These are phyloP conservation scores for Lasiosphaeriaceae sp. DNA, from an alignment of 495 filamentous ascomycete species.

Conservation along the genomic window DNA sequence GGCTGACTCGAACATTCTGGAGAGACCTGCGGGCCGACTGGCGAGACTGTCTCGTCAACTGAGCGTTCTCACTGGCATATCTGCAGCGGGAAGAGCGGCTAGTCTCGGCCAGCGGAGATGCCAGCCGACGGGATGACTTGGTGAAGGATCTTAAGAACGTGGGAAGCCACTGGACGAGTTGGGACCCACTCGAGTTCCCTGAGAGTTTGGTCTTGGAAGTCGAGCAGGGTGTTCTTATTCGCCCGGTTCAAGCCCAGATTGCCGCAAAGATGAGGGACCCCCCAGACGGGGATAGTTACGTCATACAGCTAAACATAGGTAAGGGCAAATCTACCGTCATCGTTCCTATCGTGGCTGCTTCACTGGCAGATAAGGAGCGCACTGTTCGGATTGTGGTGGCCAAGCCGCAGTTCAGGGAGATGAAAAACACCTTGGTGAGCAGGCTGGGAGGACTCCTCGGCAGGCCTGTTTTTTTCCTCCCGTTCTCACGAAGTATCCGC, in stretches of 20 bases:
- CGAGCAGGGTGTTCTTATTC: conserved; percentile 60
- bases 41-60: too few relatives aligned
- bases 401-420: conserved; percentile 60
- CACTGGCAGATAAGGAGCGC: conserved; percentile 49
- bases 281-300: conserved; percentile 38
- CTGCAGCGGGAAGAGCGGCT: too few relatives aligned
- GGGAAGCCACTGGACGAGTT: conserved; percentile 43
- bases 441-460: conserved; percentile 59
- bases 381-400: conserved; percentile 59
- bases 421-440: conserved; percentile 54
- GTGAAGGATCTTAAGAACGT: conserved; percentile 47
- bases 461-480: conserved; percentile 57
- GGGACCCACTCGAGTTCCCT: conserved; percentile 46
- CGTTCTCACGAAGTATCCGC: conserved; percentile 47
- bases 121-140: conserved; percentile 35
- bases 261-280: conserved; percentile 56
- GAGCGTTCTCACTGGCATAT: too few relatives aligned
- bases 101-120: too few relatives aligned
- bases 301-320: conserved; percentile 74
- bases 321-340: conserved; percentile 72
- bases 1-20: too few relatives aligned
- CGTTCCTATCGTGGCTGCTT: conserved; percentile 57
- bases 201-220: conserved; percentile 62
- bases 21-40: too few relatives aligned
- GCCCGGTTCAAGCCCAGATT: conserved; percentile 56